Percentiles rank a stretch among this genome's conserved stretches.
Evolutionary conservation across 352 stramenopile species (phyloP).

Genomic region (Phytophthora citrophthora): DNA sequence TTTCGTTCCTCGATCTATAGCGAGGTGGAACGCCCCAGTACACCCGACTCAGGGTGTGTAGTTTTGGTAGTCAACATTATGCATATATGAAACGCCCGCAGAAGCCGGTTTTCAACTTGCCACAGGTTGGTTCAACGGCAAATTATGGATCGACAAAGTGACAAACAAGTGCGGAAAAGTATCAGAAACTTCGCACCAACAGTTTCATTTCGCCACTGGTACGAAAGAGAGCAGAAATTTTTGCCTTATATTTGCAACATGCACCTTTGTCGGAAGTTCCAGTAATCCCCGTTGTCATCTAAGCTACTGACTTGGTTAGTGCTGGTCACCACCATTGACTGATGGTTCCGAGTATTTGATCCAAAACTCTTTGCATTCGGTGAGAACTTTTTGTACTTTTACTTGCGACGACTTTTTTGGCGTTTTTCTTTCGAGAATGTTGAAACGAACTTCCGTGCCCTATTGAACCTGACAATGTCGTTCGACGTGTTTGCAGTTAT

Average conservation of each 20-base stretch:
- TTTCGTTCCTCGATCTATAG: constrained; percentile 37
- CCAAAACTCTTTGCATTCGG: constrained; percentile 10
- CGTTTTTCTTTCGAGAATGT: constrained; percentile 25
- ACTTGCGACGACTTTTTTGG: constrained; percentile 5
- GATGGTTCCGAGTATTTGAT: too few species aligned
- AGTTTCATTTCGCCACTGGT: constrained; percentile 21
- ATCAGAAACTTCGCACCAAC: constrained; percentile 23
- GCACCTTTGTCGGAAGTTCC: not conserved
- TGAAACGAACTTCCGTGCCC: constrained; percentile 28
- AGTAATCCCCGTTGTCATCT: too few species aligned
- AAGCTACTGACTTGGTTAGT: too few species aligned
- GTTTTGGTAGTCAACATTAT: too few species aligned
- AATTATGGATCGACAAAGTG: not conserved
- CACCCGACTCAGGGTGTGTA: constrained; percentile 48
- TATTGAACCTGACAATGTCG: constrained; percentile 10
- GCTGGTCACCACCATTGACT: too few species aligned
- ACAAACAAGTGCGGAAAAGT: constrained; percentile 20
- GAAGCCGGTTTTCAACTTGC: constrained; percentile 8
- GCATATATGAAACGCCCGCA: not conserved
- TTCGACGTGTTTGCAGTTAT: constrained; percentile 1
- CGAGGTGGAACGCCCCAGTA: constrained; percentile 48
- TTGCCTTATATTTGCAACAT: not conserved
- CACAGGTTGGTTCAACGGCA: constrained; percentile 9
- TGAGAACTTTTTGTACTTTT: not conserved
- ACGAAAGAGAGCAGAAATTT: not conserved